phyloP scores from a whole-genome alignment of 768 basidiomycete genomes.

The Crassisporium funariophilum region DNA sequence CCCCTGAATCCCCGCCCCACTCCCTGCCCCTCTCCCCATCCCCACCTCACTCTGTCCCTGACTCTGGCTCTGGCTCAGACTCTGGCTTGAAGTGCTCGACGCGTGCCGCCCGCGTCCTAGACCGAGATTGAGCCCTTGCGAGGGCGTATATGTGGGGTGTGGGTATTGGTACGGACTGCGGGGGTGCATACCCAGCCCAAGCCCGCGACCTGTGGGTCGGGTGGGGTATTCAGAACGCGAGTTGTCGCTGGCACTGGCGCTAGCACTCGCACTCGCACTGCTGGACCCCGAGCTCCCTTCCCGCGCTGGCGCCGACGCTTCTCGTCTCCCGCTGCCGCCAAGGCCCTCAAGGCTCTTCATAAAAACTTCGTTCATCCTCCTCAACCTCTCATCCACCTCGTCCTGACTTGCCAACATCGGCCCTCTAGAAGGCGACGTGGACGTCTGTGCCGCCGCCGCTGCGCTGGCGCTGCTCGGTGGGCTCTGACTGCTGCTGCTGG shows the following conservation, averaged over 20 bases:
- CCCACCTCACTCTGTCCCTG: constrained; percentile 15
- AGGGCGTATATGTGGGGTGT: too few relatives aligned
- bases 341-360: constrained; percentile 64
- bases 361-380: constrained; percentile 70
- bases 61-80: neutral
- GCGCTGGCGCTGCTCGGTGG: neutral
- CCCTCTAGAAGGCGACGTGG: constrained; percentile 33
- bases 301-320: neutral
- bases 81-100: constrained; percentile 22
- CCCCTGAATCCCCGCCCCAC: constrained; percentile 33
- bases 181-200: too few relatives aligned
- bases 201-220: too few relatives aligned
- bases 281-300: neutral
- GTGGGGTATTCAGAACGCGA: neutral
- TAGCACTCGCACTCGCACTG: neutral
- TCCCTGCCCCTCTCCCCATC: constrained; percentile 23
- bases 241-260: neutral
- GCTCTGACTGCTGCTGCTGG: neutral
- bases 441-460: constrained; percentile 5
- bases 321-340: constrained; percentile 29
- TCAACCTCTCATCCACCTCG: constrained; percentile 66
- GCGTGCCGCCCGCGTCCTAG: constrained; percentile 9
- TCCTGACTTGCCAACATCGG: constrained; percentile 66
- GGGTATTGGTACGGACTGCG: neutral
- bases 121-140: neutral